A percentile compares a stretch with the other conserved stretches of the same genome.
Conservation (phyloP, 2,329 filamentous ascomycete species). For the Fusarium sp. region DNA sequence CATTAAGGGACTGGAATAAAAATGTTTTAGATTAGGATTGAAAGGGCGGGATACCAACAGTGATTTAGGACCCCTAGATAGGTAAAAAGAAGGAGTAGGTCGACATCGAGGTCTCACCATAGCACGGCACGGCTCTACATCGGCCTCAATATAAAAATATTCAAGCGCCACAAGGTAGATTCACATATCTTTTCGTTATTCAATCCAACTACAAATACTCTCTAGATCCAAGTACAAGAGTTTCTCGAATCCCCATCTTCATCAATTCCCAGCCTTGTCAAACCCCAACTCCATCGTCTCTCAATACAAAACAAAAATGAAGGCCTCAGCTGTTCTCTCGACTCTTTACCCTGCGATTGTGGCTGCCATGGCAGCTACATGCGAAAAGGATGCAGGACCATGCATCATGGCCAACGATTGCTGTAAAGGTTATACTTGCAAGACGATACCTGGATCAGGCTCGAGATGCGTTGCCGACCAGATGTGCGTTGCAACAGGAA, state of each 20-base stretch:
- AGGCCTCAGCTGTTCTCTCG: neutral
- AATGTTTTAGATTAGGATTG: neutral
- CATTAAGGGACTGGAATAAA: neutral
- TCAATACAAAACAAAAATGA: neutral
- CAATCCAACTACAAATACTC: neutral
- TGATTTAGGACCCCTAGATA: too few relatives aligned
- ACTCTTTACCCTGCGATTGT: neutral
- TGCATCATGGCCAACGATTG: neutral
- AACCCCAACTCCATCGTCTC: neutral
- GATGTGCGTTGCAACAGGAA: neutral
- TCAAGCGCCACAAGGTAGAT: neutral
- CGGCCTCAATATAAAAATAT: neutral
- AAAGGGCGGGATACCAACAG: too few relatives aligned
- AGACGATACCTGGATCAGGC: neutral
- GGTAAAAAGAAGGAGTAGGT: neutral
- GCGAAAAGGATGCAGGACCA: neutral
- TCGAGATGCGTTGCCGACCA: neutral
- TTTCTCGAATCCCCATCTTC: too few relatives aligned
- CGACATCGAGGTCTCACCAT: neutral
- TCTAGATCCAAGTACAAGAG: rapidly evolving
- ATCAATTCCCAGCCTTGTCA: neutral
- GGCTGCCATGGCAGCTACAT: neutral
- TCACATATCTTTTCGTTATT: neutral
- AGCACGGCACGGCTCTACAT: neutral
- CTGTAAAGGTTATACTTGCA: neutral